Conservation (phyloP, 1,284 basidiomycete genomes). For the Moesziomyces aphidis region DNA sequence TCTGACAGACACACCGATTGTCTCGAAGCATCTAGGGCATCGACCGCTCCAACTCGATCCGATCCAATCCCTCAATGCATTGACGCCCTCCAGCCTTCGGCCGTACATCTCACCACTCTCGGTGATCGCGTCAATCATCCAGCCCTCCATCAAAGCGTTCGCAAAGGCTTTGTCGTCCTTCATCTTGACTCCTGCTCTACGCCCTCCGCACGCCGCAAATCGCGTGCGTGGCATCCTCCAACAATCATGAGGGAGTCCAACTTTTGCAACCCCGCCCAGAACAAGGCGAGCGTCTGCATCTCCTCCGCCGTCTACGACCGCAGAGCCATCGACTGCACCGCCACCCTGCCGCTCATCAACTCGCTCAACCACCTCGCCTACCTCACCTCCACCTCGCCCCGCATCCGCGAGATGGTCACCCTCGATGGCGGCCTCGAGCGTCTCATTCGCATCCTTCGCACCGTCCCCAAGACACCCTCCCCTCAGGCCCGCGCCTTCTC, state of each 20-base stretch:
- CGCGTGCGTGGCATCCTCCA: constrained; percentile 27
- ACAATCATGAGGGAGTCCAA: constrained; percentile 90
- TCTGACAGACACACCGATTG: no score
- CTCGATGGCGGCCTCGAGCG: constrained; percentile 96
- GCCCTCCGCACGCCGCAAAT: constrained; percentile 16
- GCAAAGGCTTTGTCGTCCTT: constrained; percentile 1
- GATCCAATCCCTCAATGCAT: no score
- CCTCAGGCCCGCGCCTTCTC: constrained; percentile 33
- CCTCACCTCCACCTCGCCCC: constrained; percentile 94
- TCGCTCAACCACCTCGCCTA: constrained; percentile 96
- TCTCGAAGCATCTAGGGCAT: no score
- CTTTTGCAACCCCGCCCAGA: constrained; percentile 93
- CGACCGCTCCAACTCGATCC: no score
- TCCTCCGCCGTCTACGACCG: constrained; percentile 94
- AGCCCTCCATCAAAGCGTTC: background rate
- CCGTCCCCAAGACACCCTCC: constrained; percentile 42
- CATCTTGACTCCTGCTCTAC: background rate
- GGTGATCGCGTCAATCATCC: no score
- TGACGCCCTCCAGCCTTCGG: no score
- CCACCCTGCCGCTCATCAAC: constrained; percentile 92
- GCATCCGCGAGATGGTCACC: constrained; percentile 97
- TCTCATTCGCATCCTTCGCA: constrained; percentile 80
- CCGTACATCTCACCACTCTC: no score
- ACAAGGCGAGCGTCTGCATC: constrained; percentile 94
- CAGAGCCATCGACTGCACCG: constrained; percentile 90